Evolutionary conservation across 2,329 filamentous ascomycete species (phyloP).

Genomic region (Monilinia fructicola): DNA sequence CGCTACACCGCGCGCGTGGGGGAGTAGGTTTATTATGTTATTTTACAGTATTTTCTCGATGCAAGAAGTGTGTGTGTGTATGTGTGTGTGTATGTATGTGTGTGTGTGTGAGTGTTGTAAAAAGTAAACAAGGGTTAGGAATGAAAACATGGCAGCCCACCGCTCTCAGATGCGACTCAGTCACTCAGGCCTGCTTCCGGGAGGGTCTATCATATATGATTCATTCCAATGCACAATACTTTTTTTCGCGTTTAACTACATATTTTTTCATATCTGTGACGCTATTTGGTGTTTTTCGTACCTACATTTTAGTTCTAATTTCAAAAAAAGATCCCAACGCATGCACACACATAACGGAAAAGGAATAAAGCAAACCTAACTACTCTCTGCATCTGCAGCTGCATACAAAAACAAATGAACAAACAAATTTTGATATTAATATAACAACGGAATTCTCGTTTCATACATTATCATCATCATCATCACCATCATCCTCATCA

Average conservation of each 20-base stretch:
- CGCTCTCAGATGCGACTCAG: constrained; percentile 17
- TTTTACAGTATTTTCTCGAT: background rate
- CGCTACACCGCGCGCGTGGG: constrained; percentile 21
- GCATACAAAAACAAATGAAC: background rate
- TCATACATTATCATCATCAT: constrained; percentile 10
- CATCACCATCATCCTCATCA: background rate
- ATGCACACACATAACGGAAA: constrained; percentile 14
- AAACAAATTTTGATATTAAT: constrained; percentile 12
- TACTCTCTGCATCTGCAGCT: background rate
- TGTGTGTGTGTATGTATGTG: background rate
- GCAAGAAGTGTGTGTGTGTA: background rate
- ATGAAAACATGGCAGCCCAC: constrained; percentile 18
- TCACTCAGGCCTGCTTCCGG: constrained; percentile 19
- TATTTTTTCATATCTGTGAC: background rate
- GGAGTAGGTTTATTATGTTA: background rate
- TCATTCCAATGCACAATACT: background rate
- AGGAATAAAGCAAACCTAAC: constrained; percentile 4
- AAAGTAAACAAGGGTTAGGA: constrained; percentile 1
- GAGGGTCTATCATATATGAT: constrained; percentile 23
- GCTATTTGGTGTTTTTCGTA: background rate
- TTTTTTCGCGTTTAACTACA: constrained; percentile 1
- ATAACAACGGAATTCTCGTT: constrained; percentile 12
- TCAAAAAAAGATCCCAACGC: constrained; percentile 11
- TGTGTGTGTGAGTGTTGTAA: background rate
- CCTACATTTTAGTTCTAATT: constrained; percentile 1